phyloP scores from a whole-genome alignment of 768 basidiomycete genomes.

The Rhizopogon vesiculosus region DNA sequence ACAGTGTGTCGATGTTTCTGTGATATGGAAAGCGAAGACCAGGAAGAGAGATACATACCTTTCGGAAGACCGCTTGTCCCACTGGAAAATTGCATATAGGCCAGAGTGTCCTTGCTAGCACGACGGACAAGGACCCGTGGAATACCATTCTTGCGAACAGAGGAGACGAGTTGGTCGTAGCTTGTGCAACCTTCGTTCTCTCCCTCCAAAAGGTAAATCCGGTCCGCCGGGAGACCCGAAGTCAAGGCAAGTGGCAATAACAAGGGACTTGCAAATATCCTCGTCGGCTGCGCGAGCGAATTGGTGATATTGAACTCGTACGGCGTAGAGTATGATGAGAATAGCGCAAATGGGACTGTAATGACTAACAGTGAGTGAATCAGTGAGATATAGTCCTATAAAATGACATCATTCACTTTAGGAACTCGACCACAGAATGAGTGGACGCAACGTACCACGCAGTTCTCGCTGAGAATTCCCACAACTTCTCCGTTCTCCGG shows the following conservation, averaged over 20 bases:
- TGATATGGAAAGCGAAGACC: neutral
- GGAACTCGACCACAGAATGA: neutral
- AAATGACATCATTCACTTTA: neutral
- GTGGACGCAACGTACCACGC: no score
- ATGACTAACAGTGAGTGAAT: slow-evolving; percentile 37
- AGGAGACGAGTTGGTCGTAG: slow-evolving; percentile 36
- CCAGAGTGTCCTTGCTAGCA: slow-evolving; percentile 45
- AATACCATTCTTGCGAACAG: slow-evolving; percentile 29
- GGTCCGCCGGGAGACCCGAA: slow-evolving; percentile 28
- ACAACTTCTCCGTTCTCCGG: no score
- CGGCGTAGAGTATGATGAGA: slow-evolving; percentile 44
- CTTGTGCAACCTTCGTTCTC: slow-evolving; percentile 29
- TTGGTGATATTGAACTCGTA: slow-evolving; percentile 46
- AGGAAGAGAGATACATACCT: slow-evolving; percentile 32
- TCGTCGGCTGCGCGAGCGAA: slow-evolving; percentile 37
- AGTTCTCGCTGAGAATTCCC: no score
- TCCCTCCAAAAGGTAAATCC: slow-evolving; percentile 42
- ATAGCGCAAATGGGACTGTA: slow-evolving; percentile 42
- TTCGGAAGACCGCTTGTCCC: slow-evolving; percentile 68
- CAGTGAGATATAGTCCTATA: slow-evolving; percentile 43
- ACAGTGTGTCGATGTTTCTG: neutral
- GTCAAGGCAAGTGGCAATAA: slow-evolving; percentile 31
- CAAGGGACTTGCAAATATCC: slow-evolving; percentile 42
- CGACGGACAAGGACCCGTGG: slow-evolving; percentile 34
- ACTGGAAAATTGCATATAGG: slow-evolving; percentile 65